These are phyloP conservation scores for Boletus eberwhitei DNA, from an alignment of 768 basidiomycete genomes.

Conservation along the genomic window DNA sequence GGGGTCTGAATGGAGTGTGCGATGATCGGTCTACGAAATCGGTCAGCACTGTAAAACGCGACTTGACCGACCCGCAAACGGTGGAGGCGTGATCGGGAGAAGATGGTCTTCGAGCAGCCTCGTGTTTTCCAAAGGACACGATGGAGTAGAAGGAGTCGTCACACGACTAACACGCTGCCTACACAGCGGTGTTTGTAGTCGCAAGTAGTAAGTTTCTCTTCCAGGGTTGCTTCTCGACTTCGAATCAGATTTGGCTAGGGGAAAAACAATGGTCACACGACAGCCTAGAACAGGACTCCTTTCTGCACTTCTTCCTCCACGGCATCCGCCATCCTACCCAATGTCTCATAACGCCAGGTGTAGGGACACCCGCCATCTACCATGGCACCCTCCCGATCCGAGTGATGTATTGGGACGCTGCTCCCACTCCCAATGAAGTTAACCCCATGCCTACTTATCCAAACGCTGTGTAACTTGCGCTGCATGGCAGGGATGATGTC, in stretches of 20 bases:
- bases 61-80: background rate
- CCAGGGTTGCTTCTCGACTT: slow-evolving; percentile 4
- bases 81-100: background rate
- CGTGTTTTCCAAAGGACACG: background rate
- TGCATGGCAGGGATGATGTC: slow-evolving; percentile 62
- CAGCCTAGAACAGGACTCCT: background rate
- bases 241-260: background rate
- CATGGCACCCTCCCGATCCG: slow-evolving; percentile 13
- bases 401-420: slow-evolving; percentile 29
- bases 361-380: slow-evolving; percentile 33
- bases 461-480: slow-evolving; percentile 56
- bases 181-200: background rate
- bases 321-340: slow-evolving; percentile 58
- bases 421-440: slow-evolving; percentile 36
- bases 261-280: background rate
- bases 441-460: slow-evolving; percentile 52
- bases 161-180: background rate
- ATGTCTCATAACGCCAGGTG: slow-evolving; percentile 54
- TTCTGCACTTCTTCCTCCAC: slow-evolving; percentile 42
- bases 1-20: background rate
- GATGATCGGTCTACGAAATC: background rate
- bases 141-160: background rate
- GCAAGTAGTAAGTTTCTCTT: background rate
- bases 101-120: background rate
- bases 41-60: background rate